A percentile compares a stretch with the other conserved stretches of the same genome.
Evolutionary conservation across 495 filamentous ascomycete genomes (phyloP).

Genomic region (Xylaria telfairii): DNA sequence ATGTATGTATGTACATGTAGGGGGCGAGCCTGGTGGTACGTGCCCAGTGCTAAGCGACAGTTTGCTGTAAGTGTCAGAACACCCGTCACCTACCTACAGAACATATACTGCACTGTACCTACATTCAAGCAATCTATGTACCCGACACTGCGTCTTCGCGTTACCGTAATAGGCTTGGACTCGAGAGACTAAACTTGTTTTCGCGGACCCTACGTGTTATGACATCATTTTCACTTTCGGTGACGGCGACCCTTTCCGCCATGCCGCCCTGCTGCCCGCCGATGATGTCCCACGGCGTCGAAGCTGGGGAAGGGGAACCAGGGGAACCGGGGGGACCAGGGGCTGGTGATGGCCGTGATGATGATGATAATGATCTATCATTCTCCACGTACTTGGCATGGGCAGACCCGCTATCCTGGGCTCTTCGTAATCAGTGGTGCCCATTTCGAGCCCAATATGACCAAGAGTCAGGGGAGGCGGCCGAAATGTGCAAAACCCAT

Average conservation of each 20-base stretch:
- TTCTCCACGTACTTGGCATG: not conserved
- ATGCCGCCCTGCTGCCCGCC: not conserved
- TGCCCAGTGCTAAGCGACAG: no score
- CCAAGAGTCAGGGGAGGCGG: not conserved
- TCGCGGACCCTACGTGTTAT: not conserved
- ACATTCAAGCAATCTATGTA: not conserved
- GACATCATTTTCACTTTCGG: not conserved
- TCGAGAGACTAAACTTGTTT: no score
- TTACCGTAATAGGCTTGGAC: not conserved
- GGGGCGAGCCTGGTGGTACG: no score
- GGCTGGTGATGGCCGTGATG: no score
- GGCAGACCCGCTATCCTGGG: no score
- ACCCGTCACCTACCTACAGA: not conserved
- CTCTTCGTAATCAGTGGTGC: no score
- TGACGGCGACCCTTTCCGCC: not conserved
- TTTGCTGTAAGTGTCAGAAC: not conserved
- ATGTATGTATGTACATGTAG: no score
- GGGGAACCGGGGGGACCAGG: no score
- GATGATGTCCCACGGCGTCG: not conserved
- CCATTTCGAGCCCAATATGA: no score
- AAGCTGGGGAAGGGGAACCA: not conserved
- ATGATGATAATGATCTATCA: not conserved
- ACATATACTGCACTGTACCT: no score
- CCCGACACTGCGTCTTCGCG: not conserved
- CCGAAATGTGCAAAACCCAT: no score